These are phyloP conservation scores for Fragaria nilgerrensis DNA, from an alignment of 306 rosid genomes.

Conservation along the genomic window DNA sequence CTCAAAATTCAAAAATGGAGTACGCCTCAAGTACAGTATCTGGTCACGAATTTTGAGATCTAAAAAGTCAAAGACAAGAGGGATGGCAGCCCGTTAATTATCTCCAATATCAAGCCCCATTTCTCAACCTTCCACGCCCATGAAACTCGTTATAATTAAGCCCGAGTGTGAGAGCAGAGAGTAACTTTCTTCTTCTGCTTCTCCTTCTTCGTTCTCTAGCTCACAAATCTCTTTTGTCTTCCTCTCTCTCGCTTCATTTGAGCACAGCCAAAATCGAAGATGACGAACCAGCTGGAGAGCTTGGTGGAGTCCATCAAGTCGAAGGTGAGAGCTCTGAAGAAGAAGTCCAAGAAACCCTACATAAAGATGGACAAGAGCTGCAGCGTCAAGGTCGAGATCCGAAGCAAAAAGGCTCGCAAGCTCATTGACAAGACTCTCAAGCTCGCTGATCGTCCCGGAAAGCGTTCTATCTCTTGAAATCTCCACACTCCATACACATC, in stretches of 20 bases:
- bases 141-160: neutral
- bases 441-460: constrained; percentile 64
- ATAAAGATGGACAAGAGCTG: constrained; percentile 91
- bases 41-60: neutral
- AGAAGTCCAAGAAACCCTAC: constrained; percentile 65
- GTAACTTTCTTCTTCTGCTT: neutral
- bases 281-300: constrained; percentile 63
- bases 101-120: neutral
- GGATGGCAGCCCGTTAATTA: constrained; percentile 13
- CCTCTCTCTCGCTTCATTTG: neutral
- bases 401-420: constrained; percentile 79
- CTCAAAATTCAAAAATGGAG: neutral
- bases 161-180: neutral
- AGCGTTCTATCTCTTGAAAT: constrained; percentile 22
- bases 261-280: neutral
- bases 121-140: neutral
- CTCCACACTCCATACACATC: neutral
- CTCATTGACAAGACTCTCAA: constrained; percentile 83
- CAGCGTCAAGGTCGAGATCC: constrained; percentile 88
- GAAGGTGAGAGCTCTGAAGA: constrained; percentile 63
- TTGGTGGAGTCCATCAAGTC: constrained; percentile 78
- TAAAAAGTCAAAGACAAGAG: neutral
- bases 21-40: neutral
- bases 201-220: neutral
- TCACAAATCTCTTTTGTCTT: neutral